Percentiles rank a stretch among this genome's conserved stretches.
These are phyloP conservation scores for Colletotrichum echinochloae DNA, from an alignment of 2,329 filamentous ascomycete genomes.

Conservation along the genomic window DNA sequence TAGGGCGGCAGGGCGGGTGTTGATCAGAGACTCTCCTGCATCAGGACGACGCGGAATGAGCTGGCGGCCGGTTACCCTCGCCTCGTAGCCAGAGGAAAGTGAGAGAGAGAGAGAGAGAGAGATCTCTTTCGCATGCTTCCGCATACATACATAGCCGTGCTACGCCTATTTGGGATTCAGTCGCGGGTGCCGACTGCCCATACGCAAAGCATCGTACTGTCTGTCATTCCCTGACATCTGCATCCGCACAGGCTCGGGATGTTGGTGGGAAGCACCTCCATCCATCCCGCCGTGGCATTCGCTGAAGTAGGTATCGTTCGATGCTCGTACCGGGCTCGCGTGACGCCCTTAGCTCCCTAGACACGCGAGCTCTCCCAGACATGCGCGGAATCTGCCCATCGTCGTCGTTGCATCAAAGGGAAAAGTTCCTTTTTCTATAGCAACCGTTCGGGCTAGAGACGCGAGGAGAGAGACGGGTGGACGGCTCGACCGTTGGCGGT, in stretches of 20 bases:
- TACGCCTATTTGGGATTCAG: too few relatives aligned
- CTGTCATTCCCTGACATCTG: background rate
- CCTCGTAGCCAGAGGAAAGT: background rate
- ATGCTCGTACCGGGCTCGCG: background rate
- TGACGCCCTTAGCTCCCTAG: too few relatives aligned
- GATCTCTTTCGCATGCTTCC: background rate
- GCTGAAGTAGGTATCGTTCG: background rate
- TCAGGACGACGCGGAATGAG: background rate
- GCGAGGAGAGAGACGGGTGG: background rate
- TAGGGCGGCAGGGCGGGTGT: background rate
- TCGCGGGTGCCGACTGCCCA: background rate
- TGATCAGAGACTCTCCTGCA: conserved; percentile 19
- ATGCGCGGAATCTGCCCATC: background rate
- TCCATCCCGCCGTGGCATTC: background rate
- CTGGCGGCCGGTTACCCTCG: background rate
- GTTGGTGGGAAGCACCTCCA: background rate
- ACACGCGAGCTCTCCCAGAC: background rate
- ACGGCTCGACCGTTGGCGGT: background rate
- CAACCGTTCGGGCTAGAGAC: background rate
- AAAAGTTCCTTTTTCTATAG: background rate
- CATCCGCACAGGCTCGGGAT: background rate
- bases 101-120: background rate
- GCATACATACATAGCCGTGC: too few relatives aligned
- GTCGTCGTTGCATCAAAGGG: background rate
- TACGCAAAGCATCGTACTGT: background rate